Conservation (phyloP, 192 early-diverging fungal species). For the Entomortierella parvispora region DNA sequence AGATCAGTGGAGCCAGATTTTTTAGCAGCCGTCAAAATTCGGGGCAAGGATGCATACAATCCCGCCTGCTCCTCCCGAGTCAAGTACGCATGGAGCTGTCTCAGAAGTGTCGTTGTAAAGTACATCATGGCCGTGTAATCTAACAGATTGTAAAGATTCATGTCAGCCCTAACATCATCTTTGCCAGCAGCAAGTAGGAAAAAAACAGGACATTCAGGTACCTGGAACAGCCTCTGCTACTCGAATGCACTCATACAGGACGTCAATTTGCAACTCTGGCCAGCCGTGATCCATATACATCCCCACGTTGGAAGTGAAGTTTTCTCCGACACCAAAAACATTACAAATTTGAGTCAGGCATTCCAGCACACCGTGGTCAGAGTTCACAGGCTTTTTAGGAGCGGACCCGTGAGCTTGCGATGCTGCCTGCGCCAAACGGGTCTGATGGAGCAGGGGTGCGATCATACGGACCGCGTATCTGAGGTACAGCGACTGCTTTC, state of each 20-base stretch:
- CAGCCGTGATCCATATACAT: conserved; percentile 67
- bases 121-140: conserved; percentile 71
- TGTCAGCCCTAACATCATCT: not conserved
- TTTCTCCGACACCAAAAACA: conserved; percentile 71
- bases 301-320: conserved; percentile 25
- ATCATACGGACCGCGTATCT: conserved; percentile 65
- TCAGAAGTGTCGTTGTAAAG: conserved; percentile 72
- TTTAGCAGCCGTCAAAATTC: conserved; percentile 63
- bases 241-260: conserved; percentile 77
- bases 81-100: conserved; percentile 70
- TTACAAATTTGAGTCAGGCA: conserved; percentile 75
- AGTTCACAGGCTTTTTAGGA: conserved; percentile 1
- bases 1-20: conserved; percentile 59
- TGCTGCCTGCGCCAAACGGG: conserved; percentile 43
- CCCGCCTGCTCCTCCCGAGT: conserved; percentile 72
- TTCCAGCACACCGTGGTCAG: conserved; percentile 67
- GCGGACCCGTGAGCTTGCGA: conserved; percentile 26
- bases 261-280: conserved; percentile 82
- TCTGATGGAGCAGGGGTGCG: conserved; percentile 51
- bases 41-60: conserved; percentile 63
- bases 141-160: conserved; percentile 9
- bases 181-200: too few species aligned
- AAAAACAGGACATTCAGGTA: too few species aligned
- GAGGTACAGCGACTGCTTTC: conserved; percentile 81
- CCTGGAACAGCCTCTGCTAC: conserved; percentile 75